Conservation (phyloP, 202 grass and related monocot species). For the Miscanthus sacchariflorus region DNA sequence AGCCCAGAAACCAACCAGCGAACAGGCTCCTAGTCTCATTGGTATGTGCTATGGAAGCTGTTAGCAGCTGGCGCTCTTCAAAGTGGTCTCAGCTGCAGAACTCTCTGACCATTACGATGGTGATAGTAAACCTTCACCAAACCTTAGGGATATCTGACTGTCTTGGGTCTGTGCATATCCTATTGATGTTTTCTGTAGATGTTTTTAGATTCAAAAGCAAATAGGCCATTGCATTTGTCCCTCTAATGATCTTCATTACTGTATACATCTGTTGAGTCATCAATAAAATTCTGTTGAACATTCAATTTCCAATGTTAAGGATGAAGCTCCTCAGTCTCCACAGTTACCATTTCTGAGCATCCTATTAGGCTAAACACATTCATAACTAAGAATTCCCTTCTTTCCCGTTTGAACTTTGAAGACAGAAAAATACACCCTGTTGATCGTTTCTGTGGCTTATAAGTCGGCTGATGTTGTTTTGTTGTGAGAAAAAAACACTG, state of each 20-base stretch:
- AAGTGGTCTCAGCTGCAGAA: not conserved
- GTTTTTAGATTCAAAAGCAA: not conserved
- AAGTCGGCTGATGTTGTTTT: too few species aligned
- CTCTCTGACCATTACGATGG: not conserved
- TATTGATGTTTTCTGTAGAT: not conserved
- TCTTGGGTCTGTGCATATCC: not conserved
- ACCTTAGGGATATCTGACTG: slow-evolving; percentile 6
- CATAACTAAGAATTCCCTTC: not conserved
- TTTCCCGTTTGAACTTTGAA: not conserved
- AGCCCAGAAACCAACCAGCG: too few species aligned
- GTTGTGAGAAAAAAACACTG: too few species aligned
- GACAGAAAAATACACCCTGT: not conserved
- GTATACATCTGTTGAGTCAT: not conserved
- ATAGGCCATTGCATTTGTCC: not conserved
- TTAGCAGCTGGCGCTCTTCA: not conserved
- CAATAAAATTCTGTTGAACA: not conserved
- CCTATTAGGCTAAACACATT: not conserved
- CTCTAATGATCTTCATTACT: not conserved
- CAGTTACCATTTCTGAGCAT: not conserved
- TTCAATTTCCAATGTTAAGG: slow-evolving; percentile 9
- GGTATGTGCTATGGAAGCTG: not conserved
- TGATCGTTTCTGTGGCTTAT: too few species aligned
- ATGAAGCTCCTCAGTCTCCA: not conserved
- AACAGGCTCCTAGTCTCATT: too few species aligned
- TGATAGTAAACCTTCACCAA: not conserved